Percentiles rank a stretch among this genome's conserved stretches.
Conservation (phyloP, 1,284 basidiomycete genomes). For the Leccinum subspadiceum region DNA sequence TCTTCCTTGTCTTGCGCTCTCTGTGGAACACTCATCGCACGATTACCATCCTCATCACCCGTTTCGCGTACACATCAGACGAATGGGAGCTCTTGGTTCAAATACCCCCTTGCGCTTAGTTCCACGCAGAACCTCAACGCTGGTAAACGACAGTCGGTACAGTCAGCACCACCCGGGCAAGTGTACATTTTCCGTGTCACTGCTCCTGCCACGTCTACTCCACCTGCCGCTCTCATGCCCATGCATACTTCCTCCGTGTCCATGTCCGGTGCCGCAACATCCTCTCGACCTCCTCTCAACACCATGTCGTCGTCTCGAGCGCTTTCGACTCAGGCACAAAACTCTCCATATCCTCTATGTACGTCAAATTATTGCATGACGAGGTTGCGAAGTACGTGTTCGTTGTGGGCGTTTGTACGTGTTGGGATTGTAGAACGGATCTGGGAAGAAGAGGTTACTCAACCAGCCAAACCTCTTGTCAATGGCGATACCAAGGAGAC, state of each 20-base stretch:
- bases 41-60: slow-evolving; percentile 18
- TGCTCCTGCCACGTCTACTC: slow-evolving; percentile 26
- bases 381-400: slow-evolving; percentile 83
- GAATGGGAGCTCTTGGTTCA: slow-evolving; percentile 54
- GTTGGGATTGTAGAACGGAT: slow-evolving; percentile 79
- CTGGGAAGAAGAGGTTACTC: slow-evolving; percentile 77
- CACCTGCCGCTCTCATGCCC: slow-evolving; percentile 28
- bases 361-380: slow-evolving; percentile 74
- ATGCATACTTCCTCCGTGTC: slow-evolving; percentile 24
- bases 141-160: slow-evolving; percentile 31
- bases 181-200: slow-evolving; percentile 64
- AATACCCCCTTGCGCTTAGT: slow-evolving; percentile 42
- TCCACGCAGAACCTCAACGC: slow-evolving; percentile 27
- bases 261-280: slow-evolving; percentile 12
- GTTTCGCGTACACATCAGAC: slow-evolving; percentile 21
- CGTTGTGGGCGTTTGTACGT: slow-evolving; percentile 87
- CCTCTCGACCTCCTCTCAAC: slow-evolving; percentile 30
- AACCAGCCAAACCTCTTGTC: slow-evolving; percentile 28
- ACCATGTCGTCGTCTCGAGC: slow-evolving; percentile 23
- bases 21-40: slow-evolving; percentile 64
- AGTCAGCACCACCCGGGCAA: slow-evolving; percentile 39
- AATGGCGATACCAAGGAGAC: slow-evolving; percentile 12
- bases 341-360: slow-evolving; percentile 67
- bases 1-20: slow-evolving; percentile 63
- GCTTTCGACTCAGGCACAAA: slow-evolving; percentile 21